phyloP scores from a whole-genome alignment of 169 alveolate genomes.

The Ichthyophthirius multifiliis region DNA sequence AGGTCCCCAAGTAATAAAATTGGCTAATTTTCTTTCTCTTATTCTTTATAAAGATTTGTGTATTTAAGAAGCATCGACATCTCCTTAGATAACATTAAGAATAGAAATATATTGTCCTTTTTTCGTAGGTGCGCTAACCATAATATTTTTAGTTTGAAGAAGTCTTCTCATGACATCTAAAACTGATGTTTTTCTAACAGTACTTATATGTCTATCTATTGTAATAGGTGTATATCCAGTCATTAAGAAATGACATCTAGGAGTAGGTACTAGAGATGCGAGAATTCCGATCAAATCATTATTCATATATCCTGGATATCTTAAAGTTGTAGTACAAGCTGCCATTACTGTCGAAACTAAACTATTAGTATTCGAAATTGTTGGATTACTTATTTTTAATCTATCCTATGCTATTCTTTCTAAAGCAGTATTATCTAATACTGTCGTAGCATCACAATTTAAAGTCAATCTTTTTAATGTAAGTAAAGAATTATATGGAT shows the following conservation, averaged over 20 bases:
- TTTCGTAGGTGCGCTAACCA: slow-evolving; percentile 89
- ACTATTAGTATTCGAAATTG: slow-evolving; percentile 80
- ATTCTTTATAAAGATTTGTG: slow-evolving; percentile 94
- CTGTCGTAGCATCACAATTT: slow-evolving; percentile 97
- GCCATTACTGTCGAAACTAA: slow-evolving; percentile 90
- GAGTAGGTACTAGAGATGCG: slow-evolving; percentile 98
- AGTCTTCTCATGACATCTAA: slow-evolving; percentile 98
- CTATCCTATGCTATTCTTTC: slow-evolving; percentile 96
- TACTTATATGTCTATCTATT: slow-evolving; percentile 39
- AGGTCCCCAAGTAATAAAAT: slow-evolving; percentile 98
- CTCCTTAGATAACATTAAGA: slow-evolving; percentile 94
- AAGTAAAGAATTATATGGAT: slow-evolving; percentile 97
- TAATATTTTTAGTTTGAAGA: slow-evolving; percentile 94
- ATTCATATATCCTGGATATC: slow-evolving; percentile 98
- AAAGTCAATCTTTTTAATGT: slow-evolving; percentile 90
- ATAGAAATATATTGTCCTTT: slow-evolving; percentile 92
- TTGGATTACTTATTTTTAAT: slow-evolving; percentile 86
- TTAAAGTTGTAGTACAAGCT: slow-evolving; percentile 93
- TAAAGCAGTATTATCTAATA: slow-evolving; percentile 97
- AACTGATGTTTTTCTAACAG: slow-evolving; percentile 95
- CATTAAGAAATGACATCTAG: slow-evolving; percentile 98
- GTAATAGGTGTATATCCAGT: slow-evolving; percentile 86
- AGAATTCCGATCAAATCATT: slow-evolving; percentile 95
- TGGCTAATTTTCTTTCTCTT: slow-evolving; percentile 88
- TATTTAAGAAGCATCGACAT: slow-evolving; percentile 83